phyloP scores from a whole-genome alignment of 169 alveolate genomes.

The Fabrea salina region DNA sequence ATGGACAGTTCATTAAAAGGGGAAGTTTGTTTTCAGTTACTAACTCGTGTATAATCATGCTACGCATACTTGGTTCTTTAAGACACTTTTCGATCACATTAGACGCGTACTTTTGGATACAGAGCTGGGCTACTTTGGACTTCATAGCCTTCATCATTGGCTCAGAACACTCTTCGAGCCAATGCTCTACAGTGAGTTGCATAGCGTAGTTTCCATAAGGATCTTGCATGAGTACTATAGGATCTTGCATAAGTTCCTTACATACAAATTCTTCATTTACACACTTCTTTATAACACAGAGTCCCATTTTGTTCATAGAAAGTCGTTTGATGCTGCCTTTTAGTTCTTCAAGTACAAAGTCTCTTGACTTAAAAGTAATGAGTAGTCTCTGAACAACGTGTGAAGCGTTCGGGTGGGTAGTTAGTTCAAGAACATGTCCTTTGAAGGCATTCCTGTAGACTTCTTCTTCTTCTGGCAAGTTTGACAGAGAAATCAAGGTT shows the following conservation, averaged over 20 bases:
- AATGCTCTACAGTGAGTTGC: conserved; percentile 56
- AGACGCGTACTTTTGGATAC: conserved; percentile 68
- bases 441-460: conserved; percentile 35
- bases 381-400: conserved; percentile 60
- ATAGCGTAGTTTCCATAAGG: conserved; percentile 79
- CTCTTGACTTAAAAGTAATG: background rate
- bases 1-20: background rate
- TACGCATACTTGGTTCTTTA: background rate
- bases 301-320: conserved; percentile 42
- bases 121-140: conserved; percentile 44
- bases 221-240: conserved; percentile 62
- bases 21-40: background rate
- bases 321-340: conserved; percentile 11
- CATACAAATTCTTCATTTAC: conserved; percentile 1
- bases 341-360: background rate
- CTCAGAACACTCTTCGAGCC: conserved; percentile 35
- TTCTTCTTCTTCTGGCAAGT: conserved; percentile 56
- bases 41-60: background rate
- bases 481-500: conserved; percentile 49
- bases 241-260: conserved; percentile 29
- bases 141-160: conserved; percentile 42
- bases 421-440: conserved; percentile 44
- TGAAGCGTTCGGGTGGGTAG: conserved; percentile 57
- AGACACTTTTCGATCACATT: conserved; percentile 72
- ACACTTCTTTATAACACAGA: conserved; percentile 68